phyloP scores from a whole-genome alignment of 1,284 basidiomycete species.

The Spongispora temasekensis region DNA sequence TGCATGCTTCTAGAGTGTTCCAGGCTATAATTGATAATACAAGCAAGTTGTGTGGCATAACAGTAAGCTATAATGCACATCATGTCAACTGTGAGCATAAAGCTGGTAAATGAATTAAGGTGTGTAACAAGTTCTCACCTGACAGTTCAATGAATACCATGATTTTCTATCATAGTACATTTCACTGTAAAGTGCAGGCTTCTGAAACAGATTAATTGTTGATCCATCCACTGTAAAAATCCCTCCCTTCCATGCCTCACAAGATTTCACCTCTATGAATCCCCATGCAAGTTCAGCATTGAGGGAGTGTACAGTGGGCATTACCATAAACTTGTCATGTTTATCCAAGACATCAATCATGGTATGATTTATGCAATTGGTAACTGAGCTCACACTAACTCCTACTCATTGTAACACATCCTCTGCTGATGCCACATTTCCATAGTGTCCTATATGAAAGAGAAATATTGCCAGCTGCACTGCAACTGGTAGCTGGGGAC shows the following conservation, averaged over 20 bases:
- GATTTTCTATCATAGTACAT: not conserved
- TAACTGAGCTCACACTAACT: not conserved
- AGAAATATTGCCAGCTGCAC: constrained; percentile 21
- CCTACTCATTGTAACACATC: not conserved
- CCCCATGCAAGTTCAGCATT: not conserved
- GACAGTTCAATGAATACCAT: not conserved
- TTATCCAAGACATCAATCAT: not conserved
- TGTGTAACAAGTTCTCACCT: not conserved
- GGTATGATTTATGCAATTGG: not conserved
- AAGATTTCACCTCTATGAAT: not conserved
- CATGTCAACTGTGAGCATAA: not conserved
- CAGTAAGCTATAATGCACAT: not conserved
- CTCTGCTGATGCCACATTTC: not conserved
- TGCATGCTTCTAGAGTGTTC: not conserved
- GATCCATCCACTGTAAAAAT: not conserved
- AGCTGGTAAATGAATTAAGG: not conserved
- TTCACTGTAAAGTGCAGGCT: not conserved
- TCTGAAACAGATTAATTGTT: not conserved
- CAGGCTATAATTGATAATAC: not conserved
- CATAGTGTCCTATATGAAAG: not conserved
- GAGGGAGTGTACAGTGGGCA: not conserved
- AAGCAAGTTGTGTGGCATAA: not conserved
- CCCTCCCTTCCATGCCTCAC: not conserved
- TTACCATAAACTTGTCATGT: not conserved
- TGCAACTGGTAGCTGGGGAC: constrained; percentile 36